Evolutionary conservation across 306 rosid species (phyloP), one percentile per base, ranked within the genome.

Genomic region (Oemleria cerasiformis): DNA sequence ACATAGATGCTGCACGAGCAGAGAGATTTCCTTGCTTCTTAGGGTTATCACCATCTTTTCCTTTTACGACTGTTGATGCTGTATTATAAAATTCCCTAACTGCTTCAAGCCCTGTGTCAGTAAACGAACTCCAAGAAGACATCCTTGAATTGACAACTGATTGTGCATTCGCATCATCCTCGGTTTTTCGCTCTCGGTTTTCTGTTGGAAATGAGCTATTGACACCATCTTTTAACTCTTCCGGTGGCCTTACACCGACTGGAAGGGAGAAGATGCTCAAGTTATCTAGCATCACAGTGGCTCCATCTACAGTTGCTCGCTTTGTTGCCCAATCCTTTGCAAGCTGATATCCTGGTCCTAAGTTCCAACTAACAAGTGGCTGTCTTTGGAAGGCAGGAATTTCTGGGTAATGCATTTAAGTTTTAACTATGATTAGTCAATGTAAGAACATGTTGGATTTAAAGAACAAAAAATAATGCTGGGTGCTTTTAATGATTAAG

Each of bases 1-100:
- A 84, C 98, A 94, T 91, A 8, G 96, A 88, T 58, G 98, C 96
- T 41, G 98, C 96, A 64, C 98, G 97, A 70, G 70, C 86, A 74
- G 98, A 88, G 36, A 94, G 80, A 77, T 77, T 79, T 78, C 98
- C 88, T 56, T 86, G 82, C 82, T 84, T 85, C 85, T 90, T 91
- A 20, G 86, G 78, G 68, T 80, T 72, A 72, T 82, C 88, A 19
- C 79, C 43, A 68, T 74, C 51, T 78, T 86, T 91, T 70, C 87
- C 91, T 76, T 86, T 94, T 57, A 88, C 71, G 43, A 86, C 62
- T 38, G 86, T 73, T 67, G 92, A 89, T 68, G 96, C 69, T 7
- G 80, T 63, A 59, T 84, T 81, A 62, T 70, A 83, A 63, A 94
- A 83, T 51, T 89, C 96, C 80, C 39, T 72, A 63, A 87, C 84